Evolutionary conservation across 2,329 filamentous ascomycete genomes (phyloP).

Genomic region (Tothia fuscella): DNA sequence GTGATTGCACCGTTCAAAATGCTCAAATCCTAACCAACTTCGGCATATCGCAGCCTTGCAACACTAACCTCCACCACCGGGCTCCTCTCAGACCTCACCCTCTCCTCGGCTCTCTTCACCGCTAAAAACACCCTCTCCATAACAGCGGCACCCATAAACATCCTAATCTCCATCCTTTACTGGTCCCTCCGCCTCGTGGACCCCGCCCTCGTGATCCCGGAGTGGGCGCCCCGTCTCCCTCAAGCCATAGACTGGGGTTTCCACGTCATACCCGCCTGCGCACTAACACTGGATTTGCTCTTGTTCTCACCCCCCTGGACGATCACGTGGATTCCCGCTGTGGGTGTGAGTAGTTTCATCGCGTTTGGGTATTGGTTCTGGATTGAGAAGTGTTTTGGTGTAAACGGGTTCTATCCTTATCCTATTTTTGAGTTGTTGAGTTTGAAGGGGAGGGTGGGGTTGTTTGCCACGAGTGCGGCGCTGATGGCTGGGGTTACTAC

Average conservation of each 20-base stretch:
- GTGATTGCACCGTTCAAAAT: background rate
- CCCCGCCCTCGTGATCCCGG: slow-evolving; percentile 42
- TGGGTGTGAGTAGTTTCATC: slow-evolving; percentile 45
- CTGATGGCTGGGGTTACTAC: slow-evolving; percentile 45
- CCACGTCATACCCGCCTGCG: slow-evolving; percentile 52
- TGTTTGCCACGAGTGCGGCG: slow-evolving; percentile 59
- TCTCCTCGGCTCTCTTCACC: slow-evolving; percentile 46
- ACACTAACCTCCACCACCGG: slow-evolving; percentile 49
- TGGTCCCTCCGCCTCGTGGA: slow-evolving; percentile 51
- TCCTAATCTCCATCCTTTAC: slow-evolving; percentile 60
- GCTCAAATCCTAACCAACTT: background rate
- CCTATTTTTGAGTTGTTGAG: slow-evolving; percentile 64
- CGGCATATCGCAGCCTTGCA: slow-evolving; percentile 33
- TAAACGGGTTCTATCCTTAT: slow-evolving; percentile 71
- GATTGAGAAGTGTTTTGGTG: slow-evolving; percentile 59
- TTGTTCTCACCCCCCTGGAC: slow-evolving; percentile 64
- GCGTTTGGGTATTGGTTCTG: slow-evolving; percentile 64
- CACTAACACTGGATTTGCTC: slow-evolving; percentile 53
- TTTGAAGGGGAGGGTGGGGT: slow-evolving; percentile 50
- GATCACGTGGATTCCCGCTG: slow-evolving; percentile 45
- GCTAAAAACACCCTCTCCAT: slow-evolving; percentile 57
- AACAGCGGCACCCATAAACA: slow-evolving; percentile 55
- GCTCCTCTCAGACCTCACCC: slow-evolving; percentile 51
- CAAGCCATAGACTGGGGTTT: slow-evolving; percentile 50
- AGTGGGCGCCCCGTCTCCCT: slow-evolving; percentile 26